Percentiles rank a stretch among this genome's conserved stretches.
phyloP scores from a whole-genome alignment of 805 yeast genomes.

The Ogataea pilisensis region DNA sequence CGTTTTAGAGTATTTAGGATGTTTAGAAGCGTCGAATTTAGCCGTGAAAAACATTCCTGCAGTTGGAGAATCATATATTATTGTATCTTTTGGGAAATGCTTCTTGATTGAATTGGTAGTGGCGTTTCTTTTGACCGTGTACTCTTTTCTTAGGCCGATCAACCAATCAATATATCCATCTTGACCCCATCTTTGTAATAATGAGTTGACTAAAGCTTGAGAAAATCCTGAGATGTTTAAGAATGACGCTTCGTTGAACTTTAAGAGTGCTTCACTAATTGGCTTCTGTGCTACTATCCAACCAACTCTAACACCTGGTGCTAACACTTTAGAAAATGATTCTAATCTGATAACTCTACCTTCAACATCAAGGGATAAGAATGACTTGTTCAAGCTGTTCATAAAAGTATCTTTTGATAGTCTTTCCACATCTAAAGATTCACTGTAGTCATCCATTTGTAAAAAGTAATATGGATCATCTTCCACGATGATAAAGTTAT shows the following conservation, averaged over 20 bases:
- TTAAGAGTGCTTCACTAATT: conserved; percentile 62
- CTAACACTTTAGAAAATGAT: conserved; percentile 85
- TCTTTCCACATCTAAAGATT: conserved; percentile 23
- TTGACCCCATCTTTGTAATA: conserved; percentile 87
- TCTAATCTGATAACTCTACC: conserved; percentile 90
- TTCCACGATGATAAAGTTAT: conserved; percentile 83
- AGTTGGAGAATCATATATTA: conserved; percentile 53
- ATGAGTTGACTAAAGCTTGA: conserved; percentile 63
- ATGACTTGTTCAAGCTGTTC: conserved; percentile 66
- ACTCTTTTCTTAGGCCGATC: conserved; percentile 73
- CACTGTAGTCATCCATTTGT: conserved; percentile 80
- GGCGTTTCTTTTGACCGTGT: conserved; percentile 82
- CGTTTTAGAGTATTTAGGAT: conserved; percentile 65
- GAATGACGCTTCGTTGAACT: conserved; percentile 75
- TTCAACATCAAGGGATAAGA: conserved; percentile 72
- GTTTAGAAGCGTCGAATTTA: conserved; percentile 69
- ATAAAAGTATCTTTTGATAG: conserved; percentile 61
- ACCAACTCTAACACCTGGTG: conserved; percentile 87
- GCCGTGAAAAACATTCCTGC: conserved; percentile 89
- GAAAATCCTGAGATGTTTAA: conserved; percentile 83
- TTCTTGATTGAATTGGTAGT: conserved; percentile 72
- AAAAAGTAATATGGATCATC: conserved; percentile 98
- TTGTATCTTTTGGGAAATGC: conserved; percentile 45
- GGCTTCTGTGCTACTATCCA: conserved; percentile 77
- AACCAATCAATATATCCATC: conserved; percentile 86